phyloP scores from a whole-genome alignment of 169 alveolate species.

The Eimeria necatrix region DNA sequence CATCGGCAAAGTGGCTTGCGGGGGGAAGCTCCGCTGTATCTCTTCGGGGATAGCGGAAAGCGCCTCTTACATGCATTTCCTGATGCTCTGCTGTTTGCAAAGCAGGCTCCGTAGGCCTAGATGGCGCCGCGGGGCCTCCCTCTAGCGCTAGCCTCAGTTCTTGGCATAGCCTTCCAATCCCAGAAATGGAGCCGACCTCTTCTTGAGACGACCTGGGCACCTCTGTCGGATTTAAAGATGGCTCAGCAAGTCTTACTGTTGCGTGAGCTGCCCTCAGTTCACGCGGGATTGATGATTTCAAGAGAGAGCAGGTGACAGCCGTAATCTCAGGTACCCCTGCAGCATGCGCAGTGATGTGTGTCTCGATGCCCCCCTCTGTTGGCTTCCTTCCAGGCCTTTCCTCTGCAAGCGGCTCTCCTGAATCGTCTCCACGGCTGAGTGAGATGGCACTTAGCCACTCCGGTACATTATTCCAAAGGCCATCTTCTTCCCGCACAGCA shows the following conservation, averaged over 20 bases:
- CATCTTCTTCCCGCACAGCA: neutral
- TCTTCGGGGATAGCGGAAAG: neutral
- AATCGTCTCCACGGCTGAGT: conserved; percentile 28
- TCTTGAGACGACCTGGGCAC: neutral
- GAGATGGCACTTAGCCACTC: conserved; percentile 57
- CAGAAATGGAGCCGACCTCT: neutral
- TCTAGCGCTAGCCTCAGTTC: conserved; percentile 60
- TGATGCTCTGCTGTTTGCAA: conserved; percentile 1
- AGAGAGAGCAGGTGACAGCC: conserved; percentile 53
- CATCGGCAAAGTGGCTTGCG: conserved; percentile 54
- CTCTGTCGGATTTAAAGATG: neutral
- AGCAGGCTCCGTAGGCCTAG: neutral
- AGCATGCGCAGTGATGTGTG: conserved; percentile 71
- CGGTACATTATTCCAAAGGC: conserved; percentile 49
- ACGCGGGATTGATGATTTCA: neutral
- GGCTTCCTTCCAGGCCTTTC: conserved; percentile 11
- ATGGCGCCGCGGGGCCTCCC: neutral
- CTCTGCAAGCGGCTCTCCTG: conserved; percentile 13
- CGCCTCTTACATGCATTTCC: neutral
- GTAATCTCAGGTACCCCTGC: conserved; percentile 68
- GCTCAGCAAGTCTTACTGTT: neutral
- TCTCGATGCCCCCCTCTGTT: conserved; percentile 63
- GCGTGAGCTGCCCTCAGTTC: neutral
- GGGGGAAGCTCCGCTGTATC: conserved; percentile 42
- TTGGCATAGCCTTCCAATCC: neutral